Evolutionary conservation across 139 green algal genomes (phyloP).

Genomic region (Chlorella vulgaris): DNA sequence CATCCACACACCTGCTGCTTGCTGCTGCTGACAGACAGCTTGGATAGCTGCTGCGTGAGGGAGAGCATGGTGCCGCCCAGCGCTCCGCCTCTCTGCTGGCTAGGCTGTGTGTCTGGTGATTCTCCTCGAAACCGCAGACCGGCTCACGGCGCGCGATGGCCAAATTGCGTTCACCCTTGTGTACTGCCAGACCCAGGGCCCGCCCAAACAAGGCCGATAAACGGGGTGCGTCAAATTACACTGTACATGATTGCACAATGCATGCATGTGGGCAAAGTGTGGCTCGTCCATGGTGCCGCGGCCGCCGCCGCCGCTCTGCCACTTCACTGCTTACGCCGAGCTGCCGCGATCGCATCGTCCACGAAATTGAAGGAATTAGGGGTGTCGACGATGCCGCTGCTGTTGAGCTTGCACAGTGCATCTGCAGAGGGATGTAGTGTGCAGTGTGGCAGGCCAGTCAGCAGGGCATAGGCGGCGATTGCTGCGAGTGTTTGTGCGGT

Average conservation of each 20-base stretch:
- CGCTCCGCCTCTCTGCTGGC: not conserved
- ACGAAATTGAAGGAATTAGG: slow-evolving; percentile 36
- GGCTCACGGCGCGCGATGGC: not conserved
- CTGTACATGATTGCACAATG: too few relatives aligned
- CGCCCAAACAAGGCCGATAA: too few relatives aligned
- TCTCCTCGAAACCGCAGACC: not conserved
- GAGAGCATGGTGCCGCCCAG: not conserved
- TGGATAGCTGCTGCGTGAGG: slow-evolving; percentile 23
- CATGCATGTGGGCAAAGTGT: too few relatives aligned
- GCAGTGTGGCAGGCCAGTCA: not conserved
- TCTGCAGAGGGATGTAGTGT: not conserved
- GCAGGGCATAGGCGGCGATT: not conserved
- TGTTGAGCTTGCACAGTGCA: not conserved
- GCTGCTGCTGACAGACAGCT: slow-evolving; percentile 24
- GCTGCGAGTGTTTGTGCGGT: too few relatives aligned
- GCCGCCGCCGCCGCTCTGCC: too few relatives aligned
- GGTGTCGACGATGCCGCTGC: slow-evolving; percentile 19
- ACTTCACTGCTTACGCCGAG: slow-evolving; percentile 13
- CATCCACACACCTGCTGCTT: not conserved
- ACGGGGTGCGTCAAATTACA: too few relatives aligned
- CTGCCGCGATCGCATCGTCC: not conserved
- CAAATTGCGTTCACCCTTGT: too few relatives aligned
- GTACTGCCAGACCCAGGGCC: too few relatives aligned
- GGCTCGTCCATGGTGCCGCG: too few relatives aligned
- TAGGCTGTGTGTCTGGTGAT: not conserved